A percentile compares a stretch with the other conserved stretches of the same genome.
Conservation (phyloP, 441 rosid species). For the Jatropha multifida region DNA sequence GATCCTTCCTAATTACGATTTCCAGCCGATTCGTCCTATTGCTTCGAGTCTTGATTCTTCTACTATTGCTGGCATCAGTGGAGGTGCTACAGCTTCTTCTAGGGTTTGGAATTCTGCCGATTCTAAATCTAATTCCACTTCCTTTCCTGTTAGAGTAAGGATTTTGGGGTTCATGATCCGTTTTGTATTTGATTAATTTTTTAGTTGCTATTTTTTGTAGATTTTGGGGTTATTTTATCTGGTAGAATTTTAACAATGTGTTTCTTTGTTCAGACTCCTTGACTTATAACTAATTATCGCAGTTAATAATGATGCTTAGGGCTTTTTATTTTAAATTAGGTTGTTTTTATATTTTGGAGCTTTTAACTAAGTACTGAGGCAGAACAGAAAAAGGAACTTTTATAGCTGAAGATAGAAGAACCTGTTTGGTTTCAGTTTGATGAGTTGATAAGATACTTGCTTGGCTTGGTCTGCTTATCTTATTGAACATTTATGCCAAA, state of each 20-base stretch:
- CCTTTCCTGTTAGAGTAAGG: slow-evolving; percentile 43
- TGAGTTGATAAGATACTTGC: background rate
- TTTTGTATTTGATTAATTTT: background rate
- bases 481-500: background rate
- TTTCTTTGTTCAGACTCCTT: background rate
- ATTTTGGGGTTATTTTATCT: background rate
- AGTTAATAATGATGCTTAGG: background rate
- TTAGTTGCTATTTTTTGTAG: background rate
- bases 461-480: background rate
- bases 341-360: background rate
- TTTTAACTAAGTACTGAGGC: too few relatives aligned
- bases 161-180: background rate
- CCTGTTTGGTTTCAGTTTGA: background rate
- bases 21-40: slow-evolving; percentile 69
- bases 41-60: slow-evolving; percentile 27
- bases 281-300: background rate
- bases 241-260: background rate
- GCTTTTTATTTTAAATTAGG: background rate
- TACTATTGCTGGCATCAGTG: slow-evolving; percentile 22
- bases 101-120: slow-evolving; percentile 56
- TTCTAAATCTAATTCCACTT: slow-evolving; percentile 30
- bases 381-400: background rate
- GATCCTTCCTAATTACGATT: slow-evolving; percentile 84
- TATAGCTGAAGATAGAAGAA: background rate
- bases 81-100: slow-evolving; percentile 13